Conservation (phyloP, 2,329 filamentous ascomycete species). For the Metarhizium brunneum region DNA sequence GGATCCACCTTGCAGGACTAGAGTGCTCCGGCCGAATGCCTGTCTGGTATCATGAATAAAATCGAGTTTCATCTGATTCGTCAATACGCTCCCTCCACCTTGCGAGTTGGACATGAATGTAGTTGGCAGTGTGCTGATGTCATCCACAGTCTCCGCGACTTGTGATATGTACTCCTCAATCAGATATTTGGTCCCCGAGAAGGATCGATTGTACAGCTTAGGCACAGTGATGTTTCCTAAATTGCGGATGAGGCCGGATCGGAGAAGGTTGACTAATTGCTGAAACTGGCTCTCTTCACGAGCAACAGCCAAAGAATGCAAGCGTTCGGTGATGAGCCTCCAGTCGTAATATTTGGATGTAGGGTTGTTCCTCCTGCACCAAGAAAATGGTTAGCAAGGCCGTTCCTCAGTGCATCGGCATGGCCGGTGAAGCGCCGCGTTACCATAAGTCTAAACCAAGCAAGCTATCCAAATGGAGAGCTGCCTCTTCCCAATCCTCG, state of each 20-base stretch:
- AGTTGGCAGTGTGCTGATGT: constrained; percentile 60
- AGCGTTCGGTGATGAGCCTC: constrained; percentile 68
- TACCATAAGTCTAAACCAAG: constrained; percentile 77
- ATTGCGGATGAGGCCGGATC: constrained; percentile 73
- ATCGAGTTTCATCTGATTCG: constrained; percentile 72
- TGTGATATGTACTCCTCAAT: constrained; percentile 88
- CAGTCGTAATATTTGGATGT: constrained; percentile 80
- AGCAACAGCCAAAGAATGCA: constrained; percentile 60
- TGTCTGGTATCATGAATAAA: constrained; percentile 80
- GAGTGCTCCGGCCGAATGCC: constrained; percentile 75
- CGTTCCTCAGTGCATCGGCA: not conserved
- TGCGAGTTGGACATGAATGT: constrained; percentile 28
- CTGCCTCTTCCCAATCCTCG: constrained; percentile 82
- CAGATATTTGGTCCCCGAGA: constrained; percentile 79
- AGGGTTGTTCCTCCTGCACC: constrained; percentile 65
- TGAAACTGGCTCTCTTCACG: constrained; percentile 65
- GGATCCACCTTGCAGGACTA: constrained; percentile 82
- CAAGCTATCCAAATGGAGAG: constrained; percentile 71
- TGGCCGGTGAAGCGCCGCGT: constrained; percentile 5
- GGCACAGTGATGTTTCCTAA: constrained; percentile 83
- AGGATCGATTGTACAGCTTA: constrained; percentile 73
- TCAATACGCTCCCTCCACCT: constrained; percentile 36
- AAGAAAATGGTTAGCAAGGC: constrained; percentile 3
- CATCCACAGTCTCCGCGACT: constrained; percentile 70
- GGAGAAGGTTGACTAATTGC: constrained; percentile 67